A percentile compares a stretch with the other conserved stretches of the same genome.
phyloP scores from a whole-genome alignment of 306 rosid genomes.

The Chamaecrista fasciculata region DNA sequence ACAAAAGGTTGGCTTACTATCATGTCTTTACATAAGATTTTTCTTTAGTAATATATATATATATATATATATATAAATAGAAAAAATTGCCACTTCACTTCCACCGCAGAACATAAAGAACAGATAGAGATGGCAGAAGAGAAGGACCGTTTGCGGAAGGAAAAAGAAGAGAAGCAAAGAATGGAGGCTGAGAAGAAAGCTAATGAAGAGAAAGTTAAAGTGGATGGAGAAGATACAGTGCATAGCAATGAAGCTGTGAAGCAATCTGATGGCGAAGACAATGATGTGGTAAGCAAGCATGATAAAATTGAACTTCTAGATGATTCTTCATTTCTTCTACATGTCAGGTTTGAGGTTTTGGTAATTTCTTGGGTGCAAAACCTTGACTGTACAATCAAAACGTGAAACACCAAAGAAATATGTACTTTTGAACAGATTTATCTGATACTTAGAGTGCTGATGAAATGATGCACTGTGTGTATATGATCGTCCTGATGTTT shows the following conservation, averaged over 20 bases:
- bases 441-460: slow-evolving; percentile 9
- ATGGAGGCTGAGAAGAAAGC: slow-evolving; percentile 63
- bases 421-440: slow-evolving; percentile 24
- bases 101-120: slow-evolving; percentile 77
- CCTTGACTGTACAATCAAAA: slow-evolving; percentile 26
- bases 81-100: slow-evolving; percentile 18
- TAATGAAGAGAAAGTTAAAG: slow-evolving; percentile 32
- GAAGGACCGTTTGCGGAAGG: slow-evolving; percentile 73
- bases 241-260: slow-evolving; percentile 38
- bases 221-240: slow-evolving; percentile 34
- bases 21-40: neutral
- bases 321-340: slow-evolving; percentile 46
- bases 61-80: neutral
- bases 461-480: slow-evolving; percentile 2
- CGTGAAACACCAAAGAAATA: slow-evolving; percentile 9
- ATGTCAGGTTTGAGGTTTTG: slow-evolving; percentile 49
- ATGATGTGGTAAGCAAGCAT: slow-evolving; percentile 33
- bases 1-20: neutral
- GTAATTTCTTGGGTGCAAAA: slow-evolving; percentile 19
- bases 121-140: slow-evolving; percentile 93
- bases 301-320: slow-evolving; percentile 43
- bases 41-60: neutral
- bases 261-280: slow-evolving; percentile 39
- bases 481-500: slow-evolving; percentile 22
- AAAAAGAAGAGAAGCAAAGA: slow-evolving; percentile 59